Evolutionary conservation across 306 rosid genomes (phyloP).

Genomic region (Acacia melanoxylon): DNA sequence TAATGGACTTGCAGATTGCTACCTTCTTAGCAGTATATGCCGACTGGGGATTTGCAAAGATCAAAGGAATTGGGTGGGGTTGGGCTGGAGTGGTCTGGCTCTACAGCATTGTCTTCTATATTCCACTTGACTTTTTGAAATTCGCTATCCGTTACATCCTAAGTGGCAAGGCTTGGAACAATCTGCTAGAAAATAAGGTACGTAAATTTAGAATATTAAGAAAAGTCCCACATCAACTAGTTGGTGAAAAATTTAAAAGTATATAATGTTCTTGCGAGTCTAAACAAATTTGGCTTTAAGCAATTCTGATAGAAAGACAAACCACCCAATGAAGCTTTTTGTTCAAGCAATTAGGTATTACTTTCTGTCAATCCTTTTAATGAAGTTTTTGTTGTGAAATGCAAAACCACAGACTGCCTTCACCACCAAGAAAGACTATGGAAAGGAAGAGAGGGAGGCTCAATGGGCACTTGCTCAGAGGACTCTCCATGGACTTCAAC

Average conservation of each 20-base stretch:
- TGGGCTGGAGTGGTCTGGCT: slow-evolving; percentile 99
- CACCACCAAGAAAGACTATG: slow-evolving; percentile 98
- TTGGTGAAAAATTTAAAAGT: background rate
- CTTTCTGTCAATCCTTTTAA: too few relatives aligned
- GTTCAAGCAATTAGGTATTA: too few relatives aligned
- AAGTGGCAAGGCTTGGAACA: slow-evolving; percentile 94
- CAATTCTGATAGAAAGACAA: background rate
- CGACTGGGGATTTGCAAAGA: slow-evolving; percentile 82
- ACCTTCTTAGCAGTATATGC: slow-evolving; percentile 91
- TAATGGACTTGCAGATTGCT: slow-evolving; percentile 61
- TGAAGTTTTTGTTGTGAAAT: background rate
- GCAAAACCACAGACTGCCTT: slow-evolving; percentile 75
- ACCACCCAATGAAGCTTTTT: too few relatives aligned
- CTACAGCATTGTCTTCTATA: slow-evolving; percentile 76
- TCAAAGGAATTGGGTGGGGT: slow-evolving; percentile 89
- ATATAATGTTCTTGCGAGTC: too few relatives aligned
- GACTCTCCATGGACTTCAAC: slow-evolving; percentile 92
- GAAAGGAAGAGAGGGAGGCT: slow-evolving; percentile 95
- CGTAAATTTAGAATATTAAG: background rate
- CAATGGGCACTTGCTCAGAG: slow-evolving; percentile 99
- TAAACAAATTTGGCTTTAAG: background rate
- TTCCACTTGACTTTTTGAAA: slow-evolving; percentile 82
- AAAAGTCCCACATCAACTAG: background rate
- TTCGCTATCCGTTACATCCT: slow-evolving; percentile 77
- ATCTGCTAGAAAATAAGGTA: slow-evolving; percentile 91